phyloP scores from a whole-genome alignment of 768 basidiomycete species.

The Suillus paluster region DNA sequence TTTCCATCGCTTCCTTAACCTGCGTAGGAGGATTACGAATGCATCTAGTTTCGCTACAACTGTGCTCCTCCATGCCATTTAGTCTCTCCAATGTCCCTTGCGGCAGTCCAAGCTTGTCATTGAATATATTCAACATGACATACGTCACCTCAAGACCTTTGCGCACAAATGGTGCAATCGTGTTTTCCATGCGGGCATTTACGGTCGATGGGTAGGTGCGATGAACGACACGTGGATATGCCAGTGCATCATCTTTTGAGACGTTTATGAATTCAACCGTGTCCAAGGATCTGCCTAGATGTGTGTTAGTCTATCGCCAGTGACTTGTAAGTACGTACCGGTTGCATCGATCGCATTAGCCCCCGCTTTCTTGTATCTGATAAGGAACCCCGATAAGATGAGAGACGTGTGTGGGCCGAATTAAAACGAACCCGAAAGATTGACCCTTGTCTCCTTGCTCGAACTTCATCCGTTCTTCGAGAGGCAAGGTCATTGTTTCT shows the following conservation, averaged over 20 bases:
- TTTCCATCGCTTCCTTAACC: slow-evolving; percentile 29
- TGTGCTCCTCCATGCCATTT: slow-evolving; percentile 51
- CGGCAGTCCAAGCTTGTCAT: slow-evolving; percentile 57
- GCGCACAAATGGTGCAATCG: slow-evolving; percentile 56
- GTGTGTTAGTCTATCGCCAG: background rate
- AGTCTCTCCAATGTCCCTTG: slow-evolving; percentile 46
- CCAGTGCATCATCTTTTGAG: slow-evolving; percentile 69
- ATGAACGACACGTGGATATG: slow-evolving; percentile 56
- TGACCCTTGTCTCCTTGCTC: slow-evolving; percentile 46
- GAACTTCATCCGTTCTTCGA: slow-evolving; percentile 46
- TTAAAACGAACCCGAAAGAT: slow-evolving; percentile 40
- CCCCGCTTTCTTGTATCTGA: slow-evolving; percentile 64
- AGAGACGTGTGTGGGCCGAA: background rate
- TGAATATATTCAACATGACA: slow-evolving; percentile 58
- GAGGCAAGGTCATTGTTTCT: slow-evolving; percentile 43
- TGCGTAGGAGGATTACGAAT: slow-evolving; percentile 52
- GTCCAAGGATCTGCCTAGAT: slow-evolving; percentile 34
- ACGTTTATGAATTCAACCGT: slow-evolving; percentile 68
- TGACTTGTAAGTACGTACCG: slow-evolving; percentile 33
- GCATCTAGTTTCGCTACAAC: slow-evolving; percentile 60
- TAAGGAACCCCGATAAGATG: background rate
- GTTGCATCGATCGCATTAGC: slow-evolving; percentile 64
- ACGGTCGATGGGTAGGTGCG: slow-evolving; percentile 63
- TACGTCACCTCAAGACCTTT: slow-evolving; percentile 61
- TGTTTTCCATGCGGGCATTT: slow-evolving; percentile 50